Percentiles rank a stretch among this genome's conserved stretches.
phyloP scores from a whole-genome alignment of 805 yeast species.

The Ogataea nitratoaversa region DNA sequence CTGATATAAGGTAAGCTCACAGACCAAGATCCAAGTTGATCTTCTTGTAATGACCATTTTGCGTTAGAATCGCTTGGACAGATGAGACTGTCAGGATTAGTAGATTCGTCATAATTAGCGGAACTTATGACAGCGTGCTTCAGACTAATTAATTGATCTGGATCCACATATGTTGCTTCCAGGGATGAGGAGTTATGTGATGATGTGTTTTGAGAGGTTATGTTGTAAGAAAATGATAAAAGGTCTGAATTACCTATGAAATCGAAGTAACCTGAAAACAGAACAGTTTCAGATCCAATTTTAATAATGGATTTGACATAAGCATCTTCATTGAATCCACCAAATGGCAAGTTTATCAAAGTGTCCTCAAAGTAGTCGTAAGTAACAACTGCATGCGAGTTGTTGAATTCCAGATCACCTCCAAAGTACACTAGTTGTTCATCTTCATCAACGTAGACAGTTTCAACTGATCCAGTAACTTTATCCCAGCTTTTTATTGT shows the following conservation, averaged over 20 bases:
- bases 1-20: slow-evolving; percentile 53
- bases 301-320: slow-evolving; percentile 58
- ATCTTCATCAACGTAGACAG: slow-evolving; percentile 46
- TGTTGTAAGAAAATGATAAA: slow-evolving; percentile 28
- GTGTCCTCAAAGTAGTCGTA: slow-evolving; percentile 48
- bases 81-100: slow-evolving; percentile 35
- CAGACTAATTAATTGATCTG: slow-evolving; percentile 60
- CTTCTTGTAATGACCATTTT: slow-evolving; percentile 49
- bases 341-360: slow-evolving; percentile 55
- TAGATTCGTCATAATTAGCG: slow-evolving; percentile 36
- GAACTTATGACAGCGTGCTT: slow-evolving; percentile 50
- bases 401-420: slow-evolving; percentile 58
- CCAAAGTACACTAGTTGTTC: slow-evolving; percentile 65
- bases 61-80: slow-evolving; percentile 51
- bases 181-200: not conserved
- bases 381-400: slow-evolving; percentile 54
- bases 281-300: slow-evolving; percentile 43
- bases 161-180: slow-evolving; percentile 36
- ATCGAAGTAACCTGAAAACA: slow-evolving; percentile 78
- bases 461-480: slow-evolving; percentile 37
- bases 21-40: slow-evolving; percentile 60
- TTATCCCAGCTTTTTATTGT: slow-evolving; percentile 22
- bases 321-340: slow-evolving; percentile 67
- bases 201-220: slow-evolving; percentile 30
- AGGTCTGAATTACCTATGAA: slow-evolving; percentile 52